A percentile compares a stretch with the other conserved stretches of the same genome.
Evolutionary conservation across 2,329 filamentous ascomycete genomes (phyloP).

Genomic region (Celoporthe dispersa): DNA sequence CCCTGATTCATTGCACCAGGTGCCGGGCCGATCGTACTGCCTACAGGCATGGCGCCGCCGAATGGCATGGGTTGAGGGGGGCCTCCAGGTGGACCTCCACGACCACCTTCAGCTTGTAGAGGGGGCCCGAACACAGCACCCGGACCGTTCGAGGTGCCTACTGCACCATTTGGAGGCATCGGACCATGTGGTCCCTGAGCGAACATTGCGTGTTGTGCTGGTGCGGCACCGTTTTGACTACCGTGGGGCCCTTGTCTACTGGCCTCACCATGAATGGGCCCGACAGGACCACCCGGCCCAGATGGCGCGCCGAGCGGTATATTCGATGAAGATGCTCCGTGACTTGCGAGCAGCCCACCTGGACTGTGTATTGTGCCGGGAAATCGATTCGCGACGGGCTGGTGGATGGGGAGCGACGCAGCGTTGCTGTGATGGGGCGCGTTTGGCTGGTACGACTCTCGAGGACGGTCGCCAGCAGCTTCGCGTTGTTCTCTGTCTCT

Average conservation of each 20-base stretch:
- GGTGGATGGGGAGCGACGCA: slow-evolving; percentile 88
- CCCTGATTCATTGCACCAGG: slow-evolving; percentile 70
- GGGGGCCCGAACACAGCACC: slow-evolving; percentile 73
- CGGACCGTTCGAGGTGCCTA: slow-evolving; percentile 63
- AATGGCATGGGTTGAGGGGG: slow-evolving; percentile 67
- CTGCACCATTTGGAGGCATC: slow-evolving; percentile 54
- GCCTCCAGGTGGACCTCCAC: too few relatives aligned
- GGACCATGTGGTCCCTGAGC: slow-evolving; percentile 56
- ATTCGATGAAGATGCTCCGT: slow-evolving; percentile 62
- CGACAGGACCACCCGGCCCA: slow-evolving; percentile 57
- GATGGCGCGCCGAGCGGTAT: slow-evolving; percentile 58
- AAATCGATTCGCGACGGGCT: slow-evolving; percentile 85
- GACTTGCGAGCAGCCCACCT: slow-evolving; percentile 80
- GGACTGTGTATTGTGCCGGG: slow-evolving; percentile 87
- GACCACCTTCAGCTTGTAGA: slow-evolving; percentile 61
- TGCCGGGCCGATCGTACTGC: slow-evolving; percentile 42
- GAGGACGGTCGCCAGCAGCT: slow-evolving; percentile 46
- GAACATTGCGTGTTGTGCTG: slow-evolving; percentile 61
- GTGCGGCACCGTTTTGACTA: slow-evolving; percentile 52
- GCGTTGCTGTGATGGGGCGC: slow-evolving; percentile 85
- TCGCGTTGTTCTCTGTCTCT: slow-evolving; percentile 71
- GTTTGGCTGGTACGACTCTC: slow-evolving; percentile 66
- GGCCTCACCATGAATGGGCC: slow-evolving; percentile 57
- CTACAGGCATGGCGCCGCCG: slow-evolving; percentile 45
- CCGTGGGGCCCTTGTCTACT: slow-evolving; percentile 57